These are phyloP conservation scores for Ophiostoma ulmi DNA, from an alignment of 2,329 filamentous ascomycete genomes.

Conservation along the genomic window DNA sequence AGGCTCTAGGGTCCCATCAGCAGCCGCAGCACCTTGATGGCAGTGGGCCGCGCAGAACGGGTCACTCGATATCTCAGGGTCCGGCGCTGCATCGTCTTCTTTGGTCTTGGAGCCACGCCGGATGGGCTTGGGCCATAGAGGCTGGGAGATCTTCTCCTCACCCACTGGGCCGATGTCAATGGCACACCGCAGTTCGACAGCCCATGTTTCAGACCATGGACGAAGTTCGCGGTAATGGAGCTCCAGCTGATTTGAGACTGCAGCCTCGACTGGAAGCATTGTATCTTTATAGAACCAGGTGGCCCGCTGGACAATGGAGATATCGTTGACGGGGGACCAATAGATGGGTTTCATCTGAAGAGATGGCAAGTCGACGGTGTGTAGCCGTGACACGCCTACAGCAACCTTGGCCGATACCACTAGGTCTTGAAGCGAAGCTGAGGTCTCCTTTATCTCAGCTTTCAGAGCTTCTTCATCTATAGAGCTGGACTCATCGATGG, in stretches of 20 bases:
- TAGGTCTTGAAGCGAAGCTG: neutral
- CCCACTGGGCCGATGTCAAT: constrained; percentile 83
- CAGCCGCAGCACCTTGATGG: constrained; percentile 54
- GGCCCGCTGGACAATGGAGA: constrained; percentile 72
- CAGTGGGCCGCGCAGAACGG: constrained; percentile 57
- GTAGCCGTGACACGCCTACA: constrained; percentile 83
- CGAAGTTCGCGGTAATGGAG: constrained; percentile 81
- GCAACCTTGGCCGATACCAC: constrained; percentile 54
- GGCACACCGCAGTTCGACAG: constrained; percentile 83
- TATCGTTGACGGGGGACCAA: constrained; percentile 90
- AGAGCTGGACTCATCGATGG: neutral
- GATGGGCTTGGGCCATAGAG: constrained; percentile 66
- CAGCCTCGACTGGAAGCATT: constrained; percentile 81
- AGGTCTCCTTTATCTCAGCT: constrained; percentile 11
- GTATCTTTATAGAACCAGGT: constrained; percentile 98
- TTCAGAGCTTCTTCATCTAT: constrained; percentile 5
- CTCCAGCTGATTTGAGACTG: constrained; percentile 87
- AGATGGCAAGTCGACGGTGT: constrained; percentile 77
- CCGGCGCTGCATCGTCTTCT: constrained; percentile 31
- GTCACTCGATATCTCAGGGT: constrained; percentile 47
- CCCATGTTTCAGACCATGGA: constrained; percentile 89
- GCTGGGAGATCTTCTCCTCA: constrained; percentile 84
- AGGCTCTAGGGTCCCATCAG: constrained; percentile 46
- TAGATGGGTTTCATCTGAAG: constrained; percentile 95
- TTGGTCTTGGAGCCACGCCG: constrained; percentile 35